Evolutionary conservation across 768 basidiomycete genomes (phyloP).

Genomic region (Trametes villosa): DNA sequence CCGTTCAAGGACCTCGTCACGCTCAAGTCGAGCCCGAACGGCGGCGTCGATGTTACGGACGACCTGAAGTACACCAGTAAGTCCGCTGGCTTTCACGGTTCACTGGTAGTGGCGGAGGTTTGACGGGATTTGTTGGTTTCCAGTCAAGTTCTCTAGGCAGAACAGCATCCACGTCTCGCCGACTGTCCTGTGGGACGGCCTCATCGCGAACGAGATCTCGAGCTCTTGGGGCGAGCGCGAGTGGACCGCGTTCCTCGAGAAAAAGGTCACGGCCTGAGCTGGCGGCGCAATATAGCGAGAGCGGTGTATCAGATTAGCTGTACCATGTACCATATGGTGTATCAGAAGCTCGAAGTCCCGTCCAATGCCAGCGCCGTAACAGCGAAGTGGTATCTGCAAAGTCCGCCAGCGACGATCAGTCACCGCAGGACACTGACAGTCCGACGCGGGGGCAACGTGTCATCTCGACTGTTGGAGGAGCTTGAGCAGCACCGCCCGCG

Average conservation of each 20-base stretch:
- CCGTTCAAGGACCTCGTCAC: conserved; percentile 65
- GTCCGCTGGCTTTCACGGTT: conserved; percentile 30
- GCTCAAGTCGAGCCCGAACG: conserved; percentile 69
- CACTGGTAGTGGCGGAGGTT: background rate
- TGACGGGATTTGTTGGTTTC: background rate
- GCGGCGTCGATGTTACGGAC: conserved; percentile 80
- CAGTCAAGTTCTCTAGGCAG: conserved; percentile 91
- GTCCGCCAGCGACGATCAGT: conserved; percentile 4
- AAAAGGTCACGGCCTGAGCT: conserved; percentile 47
- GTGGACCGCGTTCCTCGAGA: conserved; percentile 75
- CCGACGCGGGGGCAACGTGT: background rate
- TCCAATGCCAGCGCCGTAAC: background rate
- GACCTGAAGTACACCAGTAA: conserved; percentile 89
- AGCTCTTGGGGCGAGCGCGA: conserved; percentile 84
- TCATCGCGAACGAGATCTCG: conserved; percentile 70
- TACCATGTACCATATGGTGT: conserved; percentile 1
- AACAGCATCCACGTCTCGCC: conserved; percentile 93
- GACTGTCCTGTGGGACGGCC: conserved; percentile 77
- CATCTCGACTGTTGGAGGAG: conserved; percentile 40
- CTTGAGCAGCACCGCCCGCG: conserved; percentile 53
- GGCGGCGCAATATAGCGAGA: background rate
- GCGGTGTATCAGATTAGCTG: conserved; percentile 18
- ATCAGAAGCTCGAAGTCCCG: background rate
- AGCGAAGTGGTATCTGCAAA: background rate
- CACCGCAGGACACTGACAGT: background rate